These are phyloP conservation scores for Pezicula carpinea DNA, from an alignment of 2,329 filamentous ascomycete species.

Conservation along the genomic window DNA sequence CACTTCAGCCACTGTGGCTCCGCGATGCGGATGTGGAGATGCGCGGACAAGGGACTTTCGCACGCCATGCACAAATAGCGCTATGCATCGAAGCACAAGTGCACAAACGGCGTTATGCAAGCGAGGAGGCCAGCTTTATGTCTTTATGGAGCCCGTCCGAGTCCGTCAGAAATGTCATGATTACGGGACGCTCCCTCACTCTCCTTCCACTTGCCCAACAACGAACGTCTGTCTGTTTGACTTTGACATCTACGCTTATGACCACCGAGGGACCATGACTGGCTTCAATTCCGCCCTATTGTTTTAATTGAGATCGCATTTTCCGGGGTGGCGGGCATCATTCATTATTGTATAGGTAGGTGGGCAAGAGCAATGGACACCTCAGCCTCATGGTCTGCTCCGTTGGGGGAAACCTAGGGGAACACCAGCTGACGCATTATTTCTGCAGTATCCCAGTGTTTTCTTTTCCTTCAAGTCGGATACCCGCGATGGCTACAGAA, in stretches of 20 bases:
- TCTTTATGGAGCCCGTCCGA: not conserved
- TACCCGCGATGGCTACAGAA: slow-evolving; percentile 37
- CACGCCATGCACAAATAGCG: no score
- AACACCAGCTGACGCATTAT: slow-evolving; percentile 14
- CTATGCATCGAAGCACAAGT: no score
- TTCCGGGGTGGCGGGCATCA: not conserved
- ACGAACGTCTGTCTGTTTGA: no score
- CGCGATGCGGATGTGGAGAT: not conserved
- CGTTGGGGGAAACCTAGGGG: not conserved
- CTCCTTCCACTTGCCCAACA: no score
- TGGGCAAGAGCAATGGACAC: no score
- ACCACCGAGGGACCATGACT: not conserved
- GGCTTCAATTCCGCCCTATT: slow-evolving; percentile 1
- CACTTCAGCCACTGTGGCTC: not conserved
- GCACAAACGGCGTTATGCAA: not conserved
- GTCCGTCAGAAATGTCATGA: no score
- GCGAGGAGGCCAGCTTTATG: slow-evolving; percentile 2
- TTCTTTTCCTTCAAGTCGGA: slow-evolving; percentile 6
- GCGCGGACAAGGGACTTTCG: not conserved
- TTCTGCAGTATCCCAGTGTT: slow-evolving; percentile 21
- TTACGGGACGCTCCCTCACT: no score
- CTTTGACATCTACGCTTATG: no score
- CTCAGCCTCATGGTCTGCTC: no score
- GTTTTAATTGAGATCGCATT: slow-evolving; percentile 1
- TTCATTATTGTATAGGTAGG: slow-evolving; percentile 1